A percentile compares a stretch with the other conserved stretches of the same genome.
These are phyloP conservation scores for Penicillium steckii DNA, from an alignment of 495 filamentous ascomycete genomes.

Conservation along the genomic window DNA sequence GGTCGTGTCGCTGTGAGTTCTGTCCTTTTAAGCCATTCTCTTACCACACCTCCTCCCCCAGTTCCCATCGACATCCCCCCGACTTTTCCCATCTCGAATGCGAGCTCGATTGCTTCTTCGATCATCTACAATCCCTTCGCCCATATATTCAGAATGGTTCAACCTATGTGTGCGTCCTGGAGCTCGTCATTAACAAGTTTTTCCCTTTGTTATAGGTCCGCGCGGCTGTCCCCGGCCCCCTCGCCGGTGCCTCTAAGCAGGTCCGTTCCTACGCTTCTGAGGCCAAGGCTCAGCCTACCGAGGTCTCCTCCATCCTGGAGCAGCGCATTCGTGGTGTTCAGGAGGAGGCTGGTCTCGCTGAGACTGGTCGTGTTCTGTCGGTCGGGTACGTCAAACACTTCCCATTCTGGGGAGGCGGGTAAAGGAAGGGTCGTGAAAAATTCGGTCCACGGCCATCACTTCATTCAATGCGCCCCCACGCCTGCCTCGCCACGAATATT, in stretches of 20 bases:
- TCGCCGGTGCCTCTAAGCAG: slow-evolving; percentile 72
- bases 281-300: slow-evolving; percentile 92
- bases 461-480: slow-evolving; percentile 28
- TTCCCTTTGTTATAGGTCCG: slow-evolving; percentile 63
- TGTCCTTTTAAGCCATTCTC: slow-evolving; percentile 26
- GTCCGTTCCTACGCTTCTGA: slow-evolving; percentile 88
- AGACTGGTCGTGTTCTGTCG: slow-evolving; percentile 98
- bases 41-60: slow-evolving; percentile 35
- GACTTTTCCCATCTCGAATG: slow-evolving; percentile 37
- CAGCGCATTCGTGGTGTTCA: slow-evolving; percentile 97
- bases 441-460: slow-evolving; percentile 30
- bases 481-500: slow-evolving; percentile 7
- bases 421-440: slow-evolving; percentile 32
- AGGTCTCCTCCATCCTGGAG: slow-evolving; percentile 98
- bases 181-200: slow-evolving; percentile 44
- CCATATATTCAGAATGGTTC: slow-evolving; percentile 23
- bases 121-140: slow-evolving; percentile 27
- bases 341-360: slow-evolving; percentile 93
- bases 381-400: slow-evolving; percentile 78
- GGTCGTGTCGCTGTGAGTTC: slow-evolving; percentile 89
- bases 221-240: slow-evolving; percentile 75
- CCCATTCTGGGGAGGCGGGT: slow-evolving; percentile 5
- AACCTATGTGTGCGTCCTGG: slow-evolving; percentile 30
- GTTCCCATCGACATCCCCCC: slow-evolving; percentile 28
- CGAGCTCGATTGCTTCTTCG: slow-evolving; percentile 39